Conservation (phyloP, 1,284 basidiomycete species). For the Trichosporon sp. region DNA sequence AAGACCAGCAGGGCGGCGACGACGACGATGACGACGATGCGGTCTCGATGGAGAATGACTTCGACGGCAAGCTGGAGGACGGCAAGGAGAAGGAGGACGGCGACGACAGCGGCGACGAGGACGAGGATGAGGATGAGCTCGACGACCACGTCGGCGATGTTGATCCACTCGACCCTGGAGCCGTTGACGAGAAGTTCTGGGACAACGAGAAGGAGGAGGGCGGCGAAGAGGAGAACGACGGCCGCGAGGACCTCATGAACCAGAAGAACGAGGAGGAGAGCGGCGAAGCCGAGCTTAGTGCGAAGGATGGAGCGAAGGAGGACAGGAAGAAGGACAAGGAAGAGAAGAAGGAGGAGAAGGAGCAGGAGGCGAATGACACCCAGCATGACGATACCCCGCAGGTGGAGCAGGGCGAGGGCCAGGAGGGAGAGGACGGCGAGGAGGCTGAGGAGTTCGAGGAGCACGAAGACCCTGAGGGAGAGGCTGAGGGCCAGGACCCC, state of each 20-base stretch:
- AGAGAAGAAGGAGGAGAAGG: slow-evolving; percentile 52
- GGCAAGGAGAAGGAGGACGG: slow-evolving; percentile 65
- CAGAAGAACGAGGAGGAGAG: slow-evolving; percentile 50
- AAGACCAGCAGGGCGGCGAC: slow-evolving; percentile 63
- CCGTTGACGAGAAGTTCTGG: slow-evolving; percentile 97
- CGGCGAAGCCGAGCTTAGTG: slow-evolving; percentile 69
- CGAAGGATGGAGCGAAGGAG: slow-evolving; percentile 65
- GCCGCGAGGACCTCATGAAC: slow-evolving; percentile 56
- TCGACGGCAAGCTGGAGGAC: slow-evolving; percentile 80
- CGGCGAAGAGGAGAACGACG: slow-evolving; percentile 51
- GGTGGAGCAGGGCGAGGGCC: slow-evolving; percentile 41
- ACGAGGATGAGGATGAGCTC: slow-evolving; percentile 64
- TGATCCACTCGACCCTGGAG: slow-evolving; percentile 80
- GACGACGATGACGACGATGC: slow-evolving; percentile 68
- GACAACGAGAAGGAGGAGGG: slow-evolving; percentile 69
- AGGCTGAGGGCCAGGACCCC: slow-evolving; percentile 47
- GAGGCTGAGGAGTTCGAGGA: slow-evolving; percentile 43
- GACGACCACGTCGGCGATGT: slow-evolving; percentile 86
- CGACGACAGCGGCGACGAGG: slow-evolving; percentile 60
- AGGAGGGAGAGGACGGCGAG: slow-evolving; percentile 42
- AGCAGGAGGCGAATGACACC: slow-evolving; percentile 46
- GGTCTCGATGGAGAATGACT: slow-evolving; percentile 64
- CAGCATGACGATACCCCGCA: slow-evolving; percentile 40
- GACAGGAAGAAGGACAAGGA: slow-evolving; percentile 53
- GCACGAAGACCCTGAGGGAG: slow-evolving; percentile 54